These are phyloP conservation scores for Xylariaceae sp. DNA, from an alignment of 2,329 filamentous ascomycete species.

Conservation along the genomic window DNA sequence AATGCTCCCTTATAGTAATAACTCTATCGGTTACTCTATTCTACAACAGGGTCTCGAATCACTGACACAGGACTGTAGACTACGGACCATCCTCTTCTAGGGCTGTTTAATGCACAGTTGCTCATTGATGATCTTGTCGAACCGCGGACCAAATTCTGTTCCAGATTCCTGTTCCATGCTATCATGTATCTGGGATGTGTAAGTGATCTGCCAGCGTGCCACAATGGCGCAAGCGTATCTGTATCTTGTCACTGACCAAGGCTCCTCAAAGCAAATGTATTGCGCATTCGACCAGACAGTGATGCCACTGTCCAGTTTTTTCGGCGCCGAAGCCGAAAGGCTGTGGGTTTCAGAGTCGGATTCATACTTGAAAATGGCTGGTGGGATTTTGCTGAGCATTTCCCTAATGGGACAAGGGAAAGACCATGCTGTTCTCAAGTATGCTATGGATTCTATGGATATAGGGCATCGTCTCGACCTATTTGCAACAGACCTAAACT, in stretches of 20 bases:
- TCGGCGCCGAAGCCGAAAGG: conserved; percentile 26
- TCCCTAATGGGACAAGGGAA: conserved; percentile 32
- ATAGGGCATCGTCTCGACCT: conserved; percentile 30
- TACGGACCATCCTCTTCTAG: conserved; percentile 37
- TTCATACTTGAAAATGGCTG: conserved; percentile 28
- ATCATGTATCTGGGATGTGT: conserved; percentile 35
- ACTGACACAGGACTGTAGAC: background rate
- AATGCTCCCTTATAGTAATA: background rate
- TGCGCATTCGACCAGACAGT: conserved; percentile 24
- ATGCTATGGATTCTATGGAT: conserved; percentile 22
- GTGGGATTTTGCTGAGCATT: conserved; percentile 30
- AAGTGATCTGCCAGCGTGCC: conserved; percentile 13
- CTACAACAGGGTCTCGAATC: background rate
- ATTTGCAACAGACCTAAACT: conserved; percentile 20
- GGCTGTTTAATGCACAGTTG: conserved; percentile 31
- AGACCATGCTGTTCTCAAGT: conserved; percentile 31
- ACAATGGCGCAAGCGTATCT: background rate
- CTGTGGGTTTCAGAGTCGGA: conserved; percentile 21
- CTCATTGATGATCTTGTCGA: conserved; percentile 33
- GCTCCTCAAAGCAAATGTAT: conserved; percentile 31
- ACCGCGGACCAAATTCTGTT: conserved; percentile 26
- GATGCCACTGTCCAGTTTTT: conserved; percentile 10
- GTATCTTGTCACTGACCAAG: background rate
- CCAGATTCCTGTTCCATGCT: conserved; percentile 33
- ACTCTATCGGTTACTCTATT: background rate